Evolutionary conservation across 371 early-diverging fungal genomes (phyloP), one percentile per base, ranked within the genome.

Genomic region (Catenaria anguillulae): DNA sequence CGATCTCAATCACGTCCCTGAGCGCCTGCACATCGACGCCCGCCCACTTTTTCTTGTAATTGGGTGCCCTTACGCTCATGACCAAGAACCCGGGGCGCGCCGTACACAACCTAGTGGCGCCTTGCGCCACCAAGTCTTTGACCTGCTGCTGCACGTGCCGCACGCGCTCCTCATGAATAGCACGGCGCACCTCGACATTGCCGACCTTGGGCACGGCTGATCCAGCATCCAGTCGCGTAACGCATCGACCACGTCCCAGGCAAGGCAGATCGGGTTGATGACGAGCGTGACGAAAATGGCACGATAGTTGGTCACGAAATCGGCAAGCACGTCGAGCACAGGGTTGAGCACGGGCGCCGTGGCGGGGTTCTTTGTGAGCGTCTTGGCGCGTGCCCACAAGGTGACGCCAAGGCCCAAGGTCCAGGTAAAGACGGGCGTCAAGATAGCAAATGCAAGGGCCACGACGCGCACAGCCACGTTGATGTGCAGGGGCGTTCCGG

Each of bases 1-100:
- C 70, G 21, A 76, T 64, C 36, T 70, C 67, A 31, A 76, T 40
- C 56, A 73, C 73, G 60, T 76, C 72, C 52, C 69, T 68, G n/a
- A 76, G 66, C 29, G 52, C 52, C 2, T 29, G 29, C 29, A 50
- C 52, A 4, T 50, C 52, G 52, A 50, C 52, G 33, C 55, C 48
- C 0, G 64, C 45, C 45, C 66, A 69, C 42, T 61, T 42, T 19
- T 64, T 50, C 60, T 66, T 66, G 60, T 64, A 69, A 26, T 12
- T 12, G 15, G 29, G 52, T 2, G 29, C 52, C 15, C 29, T 8
- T 17, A 50, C 29, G 29, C 29, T 29, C 63, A 73, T 68, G 46
- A 67, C 64, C 58, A 70, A 36, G 64, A 67, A 72, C 17, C 67
- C 68, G 1, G 72, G 72, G 12, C 75, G 66, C 26, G 72, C 68